Base-by-base conservation (phyloP, 352 stramenopile genomes). In the Pythium aquatile region DNA sequence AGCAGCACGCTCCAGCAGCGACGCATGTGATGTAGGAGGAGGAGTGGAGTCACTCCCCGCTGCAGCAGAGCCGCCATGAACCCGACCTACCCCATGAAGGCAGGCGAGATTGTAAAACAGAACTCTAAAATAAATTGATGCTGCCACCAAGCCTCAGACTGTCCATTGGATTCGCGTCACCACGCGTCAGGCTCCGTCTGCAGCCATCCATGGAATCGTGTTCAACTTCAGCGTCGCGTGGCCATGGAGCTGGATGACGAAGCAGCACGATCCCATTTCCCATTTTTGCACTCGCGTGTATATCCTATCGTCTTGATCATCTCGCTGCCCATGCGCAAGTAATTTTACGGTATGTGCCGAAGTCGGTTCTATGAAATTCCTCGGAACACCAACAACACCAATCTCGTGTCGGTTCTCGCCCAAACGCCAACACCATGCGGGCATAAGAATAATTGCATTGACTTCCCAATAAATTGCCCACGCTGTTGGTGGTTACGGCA, bases 21-120 rank as follows among this genome's bases (percentile, higher is more conserved):
- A 9, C 57, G 44, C 44, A 63, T 63, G 57, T 63, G 57, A 63
- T 47, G 48, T 1, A 37, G 48, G 6, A 26, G 48, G 16, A 29
- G 20, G 28, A 57, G 17, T 28, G 20, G 20, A 24, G 20, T 24
- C 20, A 24, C 20, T 24, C 20, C 20, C 20, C 20, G 20, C 20
- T 24, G 20, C 20, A 24, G 20, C 20, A 24, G 20, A 24, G 20
- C 20, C 20, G 20, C 20, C 20, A 24, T 24, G 20, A 24, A 24
- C 20, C 20, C 20, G 20, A 24, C 20, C 20, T 24, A 24, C 20
- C 28, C 51, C 11, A 57, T 29, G 29, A 24, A 35, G 26, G 26
- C 28, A 55, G 9, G 32, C 5, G 32, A 37, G 32, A 37, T 37
- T 37, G 32, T 37, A 37, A 37, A 37, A 37, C 32, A 37, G 32